Evolutionary conservation across 2,329 filamentous ascomycete genomes (phyloP), one percentile per base, ranked within the genome.

Genomic region (Ceratocystis colombiana): DNA sequence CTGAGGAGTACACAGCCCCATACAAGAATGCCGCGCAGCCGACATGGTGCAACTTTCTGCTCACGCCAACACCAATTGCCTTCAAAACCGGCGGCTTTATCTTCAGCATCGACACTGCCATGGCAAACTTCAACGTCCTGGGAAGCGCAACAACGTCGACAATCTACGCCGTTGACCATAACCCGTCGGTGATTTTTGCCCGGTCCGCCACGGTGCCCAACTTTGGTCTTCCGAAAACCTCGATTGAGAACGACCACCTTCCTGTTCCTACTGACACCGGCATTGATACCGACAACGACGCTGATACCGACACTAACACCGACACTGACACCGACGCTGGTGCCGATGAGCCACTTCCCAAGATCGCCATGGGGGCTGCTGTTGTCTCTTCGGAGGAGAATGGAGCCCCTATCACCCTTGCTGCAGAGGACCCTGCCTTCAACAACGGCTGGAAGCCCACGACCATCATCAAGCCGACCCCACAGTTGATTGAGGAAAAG

Each of bases 81-180:
- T n/a, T 67, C 68, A 66, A 63, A n/a, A 20, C 50, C 33, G 65
- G 71, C 65, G 10, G 65, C 64, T 61, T 69, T 67, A 30, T 64
- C 61, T 45, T 65, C 64, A 61, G 61, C 55, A 45, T 61, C 17
- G 65, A 41, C 4, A 48, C 25, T 17, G 33, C 17, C 17, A 61
- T 65, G 48, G 59, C 55, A 44, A 22, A 65, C 66, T 45, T 67
- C 65, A 17, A 68, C 64, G 22, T 69, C 68, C 8, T 68, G 65
- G 61, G 69, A 69, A 44, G 69, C 70, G 53, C 68, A 44, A 64
- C 70, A 30, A 77, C 77, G 5, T 70, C 80, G 61, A 79, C 77
- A 2, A 78, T 81, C 61, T 71, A 79, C 63, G 82, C 80, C 1
- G 82, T 80, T 2, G 80, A 82, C 71, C 83, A 82, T 71, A 83